Evolutionary conservation across 768 basidiomycete species (phyloP).

Genomic region (Boletus speciosus): DNA sequence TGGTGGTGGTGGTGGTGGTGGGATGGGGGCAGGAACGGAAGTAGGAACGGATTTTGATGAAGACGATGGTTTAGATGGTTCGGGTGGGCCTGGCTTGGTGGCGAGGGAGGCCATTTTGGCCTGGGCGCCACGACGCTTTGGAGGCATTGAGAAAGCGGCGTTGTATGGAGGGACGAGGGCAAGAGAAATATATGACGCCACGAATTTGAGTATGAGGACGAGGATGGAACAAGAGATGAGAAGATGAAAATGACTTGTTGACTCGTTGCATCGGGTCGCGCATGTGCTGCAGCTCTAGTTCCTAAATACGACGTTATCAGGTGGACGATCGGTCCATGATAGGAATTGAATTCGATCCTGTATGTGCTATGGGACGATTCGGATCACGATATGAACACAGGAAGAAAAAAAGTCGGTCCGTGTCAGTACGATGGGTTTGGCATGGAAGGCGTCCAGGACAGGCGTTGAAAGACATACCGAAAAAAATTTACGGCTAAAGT

Average conservation of each 20-base stretch:
- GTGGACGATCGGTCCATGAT: slow-evolving; percentile 31
- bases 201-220: slow-evolving; percentile 1
- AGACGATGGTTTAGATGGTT: slow-evolving; percentile 10
- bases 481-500: not conserved
- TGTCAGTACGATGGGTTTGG: slow-evolving; percentile 1
- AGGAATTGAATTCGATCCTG: slow-evolving; percentile 27
- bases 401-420: not conserved
- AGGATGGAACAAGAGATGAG: slow-evolving; percentile 10
- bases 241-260: slow-evolving; percentile 18
- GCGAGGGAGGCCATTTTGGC: slow-evolving; percentile 12
- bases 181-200: slow-evolving; percentile 15
- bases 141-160: slow-evolving; percentile 19
- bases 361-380: slow-evolving; percentile 19
- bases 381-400: slow-evolving; percentile 4
- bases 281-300: slow-evolving; percentile 17
- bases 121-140: slow-evolving; percentile 27
- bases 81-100: slow-evolving; percentile 10
- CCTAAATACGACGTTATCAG: slow-evolving; percentile 30
- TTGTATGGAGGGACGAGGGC: not conserved
- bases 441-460: not conserved
- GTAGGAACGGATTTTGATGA: slow-evolving; percentile 13
- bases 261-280: slow-evolving; percentile 30
- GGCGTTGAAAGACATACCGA: slow-evolving; percentile 6
- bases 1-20: slow-evolving; percentile 10
- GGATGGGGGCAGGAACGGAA: not conserved